These are phyloP conservation scores for Anthoceros angustus DNA, from an alignment of 225 moss, liverwort and hornwort genomes.

Conservation along the genomic window DNA sequence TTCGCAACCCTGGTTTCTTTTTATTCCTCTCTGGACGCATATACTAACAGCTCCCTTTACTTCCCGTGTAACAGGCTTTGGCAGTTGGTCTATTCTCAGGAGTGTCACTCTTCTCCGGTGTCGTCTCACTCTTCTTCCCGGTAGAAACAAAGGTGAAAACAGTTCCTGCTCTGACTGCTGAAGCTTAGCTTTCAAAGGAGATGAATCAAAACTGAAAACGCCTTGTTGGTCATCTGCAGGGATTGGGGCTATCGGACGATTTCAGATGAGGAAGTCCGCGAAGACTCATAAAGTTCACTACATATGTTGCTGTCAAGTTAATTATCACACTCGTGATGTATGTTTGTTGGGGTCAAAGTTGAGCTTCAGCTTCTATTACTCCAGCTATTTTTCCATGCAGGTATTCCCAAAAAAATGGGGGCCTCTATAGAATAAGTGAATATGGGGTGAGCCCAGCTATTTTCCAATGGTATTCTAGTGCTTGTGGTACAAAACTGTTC, in stretches of 20 bases:
- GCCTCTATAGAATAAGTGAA: no score
- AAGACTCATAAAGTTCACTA: no score
- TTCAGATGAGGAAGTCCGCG: background rate
- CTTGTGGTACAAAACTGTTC: no score
- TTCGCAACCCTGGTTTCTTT: background rate
- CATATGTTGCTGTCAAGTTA: no score
- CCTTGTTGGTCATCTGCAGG: background rate
- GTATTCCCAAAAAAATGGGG: no score
- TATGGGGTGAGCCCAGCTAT: no score
- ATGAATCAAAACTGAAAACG: background rate
- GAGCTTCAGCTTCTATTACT: no score
- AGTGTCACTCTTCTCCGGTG: conserved; percentile 50
- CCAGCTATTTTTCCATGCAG: no score
- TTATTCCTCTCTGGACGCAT: background rate
- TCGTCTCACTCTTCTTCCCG: conserved; percentile 44
- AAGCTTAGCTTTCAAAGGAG: background rate
- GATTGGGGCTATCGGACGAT: background rate
- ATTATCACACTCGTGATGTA: no score
- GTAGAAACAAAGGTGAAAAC: conserved; percentile 41
- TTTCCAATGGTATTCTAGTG: no score
- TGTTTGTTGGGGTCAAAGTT: no score
- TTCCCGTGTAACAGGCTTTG: conserved; percentile 26
- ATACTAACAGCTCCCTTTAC: background rate
- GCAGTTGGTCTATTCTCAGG: conserved; percentile 49
- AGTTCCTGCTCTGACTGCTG: background rate